These are phyloP conservation scores for Acanthamoeba castellanii DNA, from an alignment of 208 protist species.

Conservation along the genomic window DNA sequence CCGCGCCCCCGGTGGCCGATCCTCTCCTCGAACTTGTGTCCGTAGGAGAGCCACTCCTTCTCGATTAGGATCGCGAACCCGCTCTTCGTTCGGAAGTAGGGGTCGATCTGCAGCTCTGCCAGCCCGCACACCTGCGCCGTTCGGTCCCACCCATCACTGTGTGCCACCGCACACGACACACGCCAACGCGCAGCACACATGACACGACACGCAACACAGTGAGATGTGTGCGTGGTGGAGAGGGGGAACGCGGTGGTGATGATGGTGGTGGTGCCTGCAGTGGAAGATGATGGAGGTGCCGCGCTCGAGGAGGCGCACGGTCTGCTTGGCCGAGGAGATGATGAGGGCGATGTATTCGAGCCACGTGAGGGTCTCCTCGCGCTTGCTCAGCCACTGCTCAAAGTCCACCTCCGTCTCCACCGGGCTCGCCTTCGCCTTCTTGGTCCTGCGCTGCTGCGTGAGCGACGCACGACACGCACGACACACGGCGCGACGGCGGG, in stretches of 20 bases:
- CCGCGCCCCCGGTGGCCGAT: background rate
- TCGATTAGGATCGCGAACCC: slow-evolving; percentile 95
- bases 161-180: background rate
- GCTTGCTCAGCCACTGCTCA: background rate
- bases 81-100: slow-evolving; percentile 95
- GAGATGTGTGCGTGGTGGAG: too few species aligned
- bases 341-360: slow-evolving; percentile 53
- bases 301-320: slow-evolving; percentile 24
- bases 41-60: slow-evolving; percentile 96
- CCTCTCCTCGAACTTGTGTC: slow-evolving; percentile 95
- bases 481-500: background rate
- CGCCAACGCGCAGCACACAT: background rate
- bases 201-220: background rate
- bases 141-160: slow-evolving; percentile 94
- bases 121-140: slow-evolving; percentile 93
- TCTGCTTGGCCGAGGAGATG: slow-evolving; percentile 17
- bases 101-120: slow-evolving; percentile 94
- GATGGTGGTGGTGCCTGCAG: background rate
- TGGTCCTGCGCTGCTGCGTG: background rate
- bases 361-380: slow-evolving; percentile 27
- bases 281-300: slow-evolving; percentile 44
- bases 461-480: background rate
- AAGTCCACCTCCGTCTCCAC: slow-evolving; percentile 5
- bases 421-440: background rate
- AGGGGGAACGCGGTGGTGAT: background rate